A percentile compares a stretch with the other conserved stretches of the same genome.
Evolutionary conservation across 2,329 filamentous ascomycete species (phyloP).

Genomic region (Hypoxylon sp.): DNA sequence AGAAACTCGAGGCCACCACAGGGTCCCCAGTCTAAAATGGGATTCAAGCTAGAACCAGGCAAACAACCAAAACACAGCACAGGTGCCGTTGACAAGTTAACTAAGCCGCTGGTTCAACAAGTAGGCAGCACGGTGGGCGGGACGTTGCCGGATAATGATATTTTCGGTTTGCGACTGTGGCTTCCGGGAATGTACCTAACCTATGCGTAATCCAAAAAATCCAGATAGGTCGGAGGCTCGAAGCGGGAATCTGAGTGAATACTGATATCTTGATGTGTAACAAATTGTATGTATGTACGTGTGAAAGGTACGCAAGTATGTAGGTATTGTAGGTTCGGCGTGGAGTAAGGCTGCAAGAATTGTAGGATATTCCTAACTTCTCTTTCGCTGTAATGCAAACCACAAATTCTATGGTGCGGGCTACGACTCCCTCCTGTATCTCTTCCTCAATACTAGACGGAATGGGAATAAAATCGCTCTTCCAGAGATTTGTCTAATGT

Average conservation of each 20-base stretch:
- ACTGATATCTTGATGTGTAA: constrained; percentile 25
- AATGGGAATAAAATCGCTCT: constrained; percentile 34
- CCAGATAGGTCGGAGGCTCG: constrained; percentile 9
- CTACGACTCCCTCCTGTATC: constrained; percentile 21
- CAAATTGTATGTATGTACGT: constrained; percentile 30
- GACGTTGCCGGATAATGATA: constrained; percentile 32
- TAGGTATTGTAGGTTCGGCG: constrained; percentile 33
- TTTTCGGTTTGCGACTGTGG: constrained; percentile 24
- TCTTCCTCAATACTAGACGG: constrained; percentile 24
- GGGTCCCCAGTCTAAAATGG: constrained; percentile 26
- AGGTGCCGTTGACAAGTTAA: constrained; percentile 15
- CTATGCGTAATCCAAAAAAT: constrained; percentile 30
- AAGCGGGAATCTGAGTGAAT: constrained; percentile 18
- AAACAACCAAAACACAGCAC: constrained; percentile 34
- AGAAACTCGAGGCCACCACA: constrained; percentile 28
- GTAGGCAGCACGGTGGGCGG: constrained; percentile 20
- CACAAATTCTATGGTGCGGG: constrained; percentile 36
- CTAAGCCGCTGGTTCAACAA: constrained; percentile 4
- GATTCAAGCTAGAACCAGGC: constrained; percentile 36
- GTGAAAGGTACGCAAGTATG: constrained; percentile 14
- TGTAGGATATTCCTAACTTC: constrained; percentile 26
- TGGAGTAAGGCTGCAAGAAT: constrained; percentile 23
- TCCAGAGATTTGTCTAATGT: constrained; percentile 35
- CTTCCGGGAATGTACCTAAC: constrained; percentile 36
- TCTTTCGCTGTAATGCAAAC: constrained; percentile 43